Conservation (phyloP, 106 monocot genomes). For the Alisma plantagoaquatica region DNA sequence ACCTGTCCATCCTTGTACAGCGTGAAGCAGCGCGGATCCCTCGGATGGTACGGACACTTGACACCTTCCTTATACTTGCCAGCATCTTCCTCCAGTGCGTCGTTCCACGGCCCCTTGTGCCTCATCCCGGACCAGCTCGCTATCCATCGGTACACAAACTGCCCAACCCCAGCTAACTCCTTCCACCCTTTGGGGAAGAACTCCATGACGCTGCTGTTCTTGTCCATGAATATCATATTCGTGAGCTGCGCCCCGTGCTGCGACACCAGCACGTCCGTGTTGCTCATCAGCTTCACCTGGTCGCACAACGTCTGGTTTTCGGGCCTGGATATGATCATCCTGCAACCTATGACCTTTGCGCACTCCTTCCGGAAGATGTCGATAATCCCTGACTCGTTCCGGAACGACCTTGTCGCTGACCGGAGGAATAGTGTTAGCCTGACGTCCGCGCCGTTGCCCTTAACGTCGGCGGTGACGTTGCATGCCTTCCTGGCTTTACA, state of each 20-base stretch:
- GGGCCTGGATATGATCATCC: slow-evolving; percentile 18
- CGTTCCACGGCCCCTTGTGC: slow-evolving; percentile 52
- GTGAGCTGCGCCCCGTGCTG: slow-evolving; percentile 79
- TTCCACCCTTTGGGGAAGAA: slow-evolving; percentile 78
- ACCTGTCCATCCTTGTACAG: slow-evolving; percentile 44
- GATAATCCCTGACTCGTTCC: slow-evolving; percentile 41
- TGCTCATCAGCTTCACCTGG: slow-evolving; percentile 57
- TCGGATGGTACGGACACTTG: slow-evolving; percentile 19
- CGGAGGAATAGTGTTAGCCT: slow-evolving; percentile 37
- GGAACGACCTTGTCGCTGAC: slow-evolving; percentile 44
- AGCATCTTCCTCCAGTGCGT: slow-evolving; percentile 18
- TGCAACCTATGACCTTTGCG: slow-evolving; percentile 33
- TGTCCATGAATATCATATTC: slow-evolving; percentile 73
- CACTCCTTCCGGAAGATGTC: slow-evolving; percentile 43
- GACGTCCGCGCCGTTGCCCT: slow-evolving; percentile 2
- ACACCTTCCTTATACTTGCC: not conserved
- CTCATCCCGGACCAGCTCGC: slow-evolving; percentile 44
- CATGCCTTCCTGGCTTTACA: slow-evolving; percentile 60
- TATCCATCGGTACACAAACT: slow-evolving; percentile 61
- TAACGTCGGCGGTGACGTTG: not conserved
- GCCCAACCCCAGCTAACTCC: slow-evolving; percentile 53
- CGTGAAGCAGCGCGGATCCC: slow-evolving; percentile 25
- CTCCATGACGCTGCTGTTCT: slow-evolving; percentile 77
- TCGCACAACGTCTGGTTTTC: slow-evolving; percentile 70
- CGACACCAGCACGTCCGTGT: slow-evolving; percentile 51